Evolutionary conservation across 2,329 filamentous ascomycete species (phyloP).

Genomic region (Gnomoniopsis smithogilvyi): DNA sequence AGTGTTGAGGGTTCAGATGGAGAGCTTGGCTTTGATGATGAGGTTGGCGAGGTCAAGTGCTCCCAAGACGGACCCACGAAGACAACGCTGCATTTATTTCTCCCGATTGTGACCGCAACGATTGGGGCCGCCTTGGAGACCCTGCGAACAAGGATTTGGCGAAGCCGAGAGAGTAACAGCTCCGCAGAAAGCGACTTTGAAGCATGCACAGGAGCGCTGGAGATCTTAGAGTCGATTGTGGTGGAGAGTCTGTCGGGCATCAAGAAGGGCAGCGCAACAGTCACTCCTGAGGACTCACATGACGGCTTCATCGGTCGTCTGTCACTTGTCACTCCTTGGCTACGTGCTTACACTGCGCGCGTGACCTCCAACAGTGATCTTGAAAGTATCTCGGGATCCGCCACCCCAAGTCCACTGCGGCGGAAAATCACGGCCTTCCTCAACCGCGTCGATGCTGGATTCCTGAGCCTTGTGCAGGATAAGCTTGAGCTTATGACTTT

Average conservation of each 20-base stretch:
- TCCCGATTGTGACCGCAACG: slow-evolving; percentile 22
- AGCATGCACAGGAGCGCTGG: slow-evolving; percentile 21
- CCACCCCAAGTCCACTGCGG: slow-evolving; percentile 29
- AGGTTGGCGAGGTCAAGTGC: not conserved
- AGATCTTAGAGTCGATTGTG: slow-evolving; percentile 23
- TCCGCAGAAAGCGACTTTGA: slow-evolving; percentile 1
- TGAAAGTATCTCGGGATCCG: slow-evolving; percentile 2
- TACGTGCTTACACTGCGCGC: slow-evolving; percentile 32
- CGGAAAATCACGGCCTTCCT: slow-evolving; percentile 38
- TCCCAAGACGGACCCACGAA: slow-evolving; percentile 3
- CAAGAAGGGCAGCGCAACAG: no score
- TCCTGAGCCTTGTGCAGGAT: slow-evolving; percentile 31
- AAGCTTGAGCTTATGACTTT: slow-evolving; percentile 24
- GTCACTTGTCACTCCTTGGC: slow-evolving; percentile 30
- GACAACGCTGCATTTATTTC: slow-evolving; percentile 1
- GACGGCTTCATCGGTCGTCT: slow-evolving; percentile 18
- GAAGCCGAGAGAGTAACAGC: not conserved
- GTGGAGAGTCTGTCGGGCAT: slow-evolving; percentile 17
- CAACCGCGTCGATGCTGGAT: slow-evolving; percentile 33
- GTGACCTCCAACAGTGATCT: slow-evolving; percentile 26
- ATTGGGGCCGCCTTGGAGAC: slow-evolving; percentile 14
- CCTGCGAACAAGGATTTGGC: slow-evolving; percentile 17
- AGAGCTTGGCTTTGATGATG: not conserved
- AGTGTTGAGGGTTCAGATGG: not conserved
- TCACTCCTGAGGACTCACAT: slow-evolving; percentile 5